Conservation (phyloP, 352 stramenopile genomes). For the Pilasporangium apinafurcum region DNA sequence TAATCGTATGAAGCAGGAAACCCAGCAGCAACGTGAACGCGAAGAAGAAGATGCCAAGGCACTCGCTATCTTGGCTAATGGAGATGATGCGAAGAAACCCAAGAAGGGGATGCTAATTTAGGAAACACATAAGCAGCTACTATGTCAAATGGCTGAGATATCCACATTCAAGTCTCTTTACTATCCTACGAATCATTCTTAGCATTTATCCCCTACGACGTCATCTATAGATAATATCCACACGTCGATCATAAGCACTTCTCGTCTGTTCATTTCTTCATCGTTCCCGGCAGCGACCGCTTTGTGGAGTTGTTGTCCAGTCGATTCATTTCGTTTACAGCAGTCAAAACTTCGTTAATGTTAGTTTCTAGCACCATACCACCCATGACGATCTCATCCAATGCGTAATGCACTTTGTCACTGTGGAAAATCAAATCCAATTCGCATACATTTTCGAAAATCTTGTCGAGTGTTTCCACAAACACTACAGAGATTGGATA, state of each 20-base stretch:
- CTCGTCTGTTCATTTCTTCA: constrained; percentile 41
- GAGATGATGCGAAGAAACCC: constrained; percentile 18
- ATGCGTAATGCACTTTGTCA: constrained; percentile 95
- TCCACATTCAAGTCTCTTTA: background rate
- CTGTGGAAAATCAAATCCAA: constrained; percentile 99
- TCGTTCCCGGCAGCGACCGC: constrained; percentile 63
- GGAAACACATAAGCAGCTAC: background rate
- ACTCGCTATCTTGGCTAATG: constrained; percentile 14
- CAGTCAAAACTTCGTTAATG: constrained; percentile 96
- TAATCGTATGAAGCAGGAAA: constrained; percentile 17
- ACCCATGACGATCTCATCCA: constrained; percentile 99
- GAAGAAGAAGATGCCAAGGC: constrained; percentile 43
- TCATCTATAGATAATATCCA: too few relatives aligned
- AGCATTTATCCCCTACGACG: background rate
- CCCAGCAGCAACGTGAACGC: constrained; percentile 29
- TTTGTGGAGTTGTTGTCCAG: constrained; percentile 84
- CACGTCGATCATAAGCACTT: too few relatives aligned
- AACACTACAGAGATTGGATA: constrained; percentile 71
- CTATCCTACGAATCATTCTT: background rate
- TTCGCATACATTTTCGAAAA: constrained; percentile 99
- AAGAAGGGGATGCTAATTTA: constrained; percentile 75
- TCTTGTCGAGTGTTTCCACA: constrained; percentile 96
- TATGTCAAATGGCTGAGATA: background rate
- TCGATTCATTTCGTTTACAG: constrained; percentile 96
- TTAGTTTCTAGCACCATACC: constrained; percentile 99